A percentile compares a stretch with the other conserved stretches of the same genome.
These are phyloP conservation scores for Rhizophagus clarus DNA, from an alignment of 192 early-diverging fungal genomes.

Conservation along the genomic window DNA sequence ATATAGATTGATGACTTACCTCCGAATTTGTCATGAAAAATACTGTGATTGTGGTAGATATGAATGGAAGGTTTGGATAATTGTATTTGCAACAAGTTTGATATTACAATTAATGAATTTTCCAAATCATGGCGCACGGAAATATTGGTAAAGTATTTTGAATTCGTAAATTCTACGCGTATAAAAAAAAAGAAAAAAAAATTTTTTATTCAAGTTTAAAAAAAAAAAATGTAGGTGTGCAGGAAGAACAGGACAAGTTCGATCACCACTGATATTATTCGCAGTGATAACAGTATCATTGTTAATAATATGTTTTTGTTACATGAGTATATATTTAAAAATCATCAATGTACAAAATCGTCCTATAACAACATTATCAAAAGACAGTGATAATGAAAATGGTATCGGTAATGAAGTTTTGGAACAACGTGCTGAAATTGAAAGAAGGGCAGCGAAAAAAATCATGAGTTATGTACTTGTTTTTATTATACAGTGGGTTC, in stretches of 20 bases:
- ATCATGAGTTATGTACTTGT: neutral
- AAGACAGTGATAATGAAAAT: neutral
- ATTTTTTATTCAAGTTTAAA: too few species aligned
- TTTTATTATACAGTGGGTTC: slow-evolving; percentile 3
- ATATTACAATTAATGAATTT: neutral
- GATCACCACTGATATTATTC: neutral
- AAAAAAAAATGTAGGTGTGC: neutral
- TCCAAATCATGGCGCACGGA: neutral
- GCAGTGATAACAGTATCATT: neutral
- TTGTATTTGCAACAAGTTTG: neutral
- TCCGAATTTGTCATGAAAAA: neutral
- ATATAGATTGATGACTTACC: neutral
- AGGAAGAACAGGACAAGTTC: neutral
- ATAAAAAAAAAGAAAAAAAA: too few species aligned
- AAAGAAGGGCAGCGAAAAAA: neutral
- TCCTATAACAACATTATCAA: neutral
- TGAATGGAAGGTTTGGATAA: neutral
- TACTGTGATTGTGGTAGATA: neutral
- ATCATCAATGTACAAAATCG: neutral
- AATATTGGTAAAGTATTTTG: neutral
- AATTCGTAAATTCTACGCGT: too few species aligned
- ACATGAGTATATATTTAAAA: neutral
- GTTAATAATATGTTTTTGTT: neutral
- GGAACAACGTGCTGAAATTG: neutral
- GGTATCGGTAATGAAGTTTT: neutral